Percentiles rank a stretch among this genome's conserved stretches.
phyloP scores from a whole-genome alignment of 2,329 filamentous ascomycete genomes.

The Annulohypoxylon truncatum region DNA sequence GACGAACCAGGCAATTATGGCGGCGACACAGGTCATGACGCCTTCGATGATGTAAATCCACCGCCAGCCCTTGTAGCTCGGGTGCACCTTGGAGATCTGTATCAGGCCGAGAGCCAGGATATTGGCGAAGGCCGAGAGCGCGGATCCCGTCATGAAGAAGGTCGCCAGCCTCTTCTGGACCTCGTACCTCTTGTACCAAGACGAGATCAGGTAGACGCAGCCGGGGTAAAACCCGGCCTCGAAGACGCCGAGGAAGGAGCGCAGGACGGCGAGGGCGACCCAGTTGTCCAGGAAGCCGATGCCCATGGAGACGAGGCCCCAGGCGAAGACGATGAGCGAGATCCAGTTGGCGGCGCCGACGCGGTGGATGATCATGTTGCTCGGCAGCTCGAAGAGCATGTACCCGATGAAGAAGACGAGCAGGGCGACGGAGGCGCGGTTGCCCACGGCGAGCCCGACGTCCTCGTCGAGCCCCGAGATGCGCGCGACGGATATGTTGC shows the following conservation, averaged over 20 bases:
- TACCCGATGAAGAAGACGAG: conserved; percentile 50
- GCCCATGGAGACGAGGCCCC: conserved; percentile 49
- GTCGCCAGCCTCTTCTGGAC: conserved; percentile 48
- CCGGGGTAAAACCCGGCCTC: conserved; percentile 59
- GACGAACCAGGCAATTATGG: conserved; percentile 53
- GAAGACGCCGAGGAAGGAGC: conserved; percentile 59
- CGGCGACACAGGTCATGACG: conserved; percentile 47
- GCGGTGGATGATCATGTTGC: conserved; percentile 48
- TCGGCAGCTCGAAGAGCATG: conserved; percentile 50
- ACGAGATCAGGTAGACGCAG: conserved; percentile 56
- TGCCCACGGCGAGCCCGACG: conserved; percentile 50
- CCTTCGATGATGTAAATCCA: conserved; percentile 62
- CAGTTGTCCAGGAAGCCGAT: conserved; percentile 49
- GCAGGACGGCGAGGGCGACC: conserved; percentile 44
- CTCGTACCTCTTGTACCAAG: conserved; percentile 52
- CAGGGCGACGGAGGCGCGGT: conserved; percentile 49
- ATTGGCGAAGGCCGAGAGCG: conserved; percentile 46
- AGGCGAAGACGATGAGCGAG: conserved; percentile 48
- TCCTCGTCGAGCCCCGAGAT: conserved; percentile 51
- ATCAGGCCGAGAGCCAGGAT: conserved; percentile 45
- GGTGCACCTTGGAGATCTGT: conserved; percentile 57
- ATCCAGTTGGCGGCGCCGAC: conserved; percentile 49
- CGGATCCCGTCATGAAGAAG: conserved; percentile 50
- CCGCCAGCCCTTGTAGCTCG: conserved; percentile 58
- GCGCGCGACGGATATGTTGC: conserved; percentile 51